Evolutionary conservation across 2,329 filamentous ascomycete genomes (phyloP), one percentile per base, ranked within the genome.

Genomic region (Ophiosphaerella narmari): DNA sequence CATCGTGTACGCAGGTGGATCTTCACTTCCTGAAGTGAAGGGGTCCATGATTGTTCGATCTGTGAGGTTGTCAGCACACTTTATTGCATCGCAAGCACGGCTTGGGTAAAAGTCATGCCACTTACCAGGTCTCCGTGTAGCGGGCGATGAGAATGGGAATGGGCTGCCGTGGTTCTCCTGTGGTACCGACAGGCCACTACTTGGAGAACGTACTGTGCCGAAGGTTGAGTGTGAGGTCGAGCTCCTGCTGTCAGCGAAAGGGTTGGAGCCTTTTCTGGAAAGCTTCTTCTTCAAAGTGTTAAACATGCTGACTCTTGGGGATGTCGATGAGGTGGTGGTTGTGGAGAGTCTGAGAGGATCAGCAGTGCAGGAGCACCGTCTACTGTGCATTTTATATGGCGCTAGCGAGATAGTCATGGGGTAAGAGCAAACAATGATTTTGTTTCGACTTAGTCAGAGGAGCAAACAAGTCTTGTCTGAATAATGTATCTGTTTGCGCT

Each of bases 1-100:
- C 18, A 21, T 21, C 9, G 72, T 71, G 46, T 79, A 77, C 6
- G 76, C 66, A 39, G 75, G 73, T 41, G 78, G 73, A 12, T 75
- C 69, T 39, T 79, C 78, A 26, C 60, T 59, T 9, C 60, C 46
- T 52, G 66, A 50, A 49, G 51, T 58, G 42, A 64, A 63, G 7
- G 63, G 55, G 40, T 69, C 68, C 55, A 65, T 66, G 39, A 41
- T 63, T 36, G 67, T 37, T 29, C 57, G 59, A 36, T 61, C 71
- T 73, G 37, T 14, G 37, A 21, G 34, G 21, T 33, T 16, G 45
- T 52, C 26, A 56, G 43, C 42, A 16, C 40, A 5, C 38, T 31
- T n/a, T 18, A 29, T 26, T 11, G 18, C 39, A 8, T 21, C 7
- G 26, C 26, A 29, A 29, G 26, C 6, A 29, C 11, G 26, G 26